phyloP scores from a whole-genome alignment of 2,329 filamentous ascomycete species.

The Calonectria ilicicola region DNA sequence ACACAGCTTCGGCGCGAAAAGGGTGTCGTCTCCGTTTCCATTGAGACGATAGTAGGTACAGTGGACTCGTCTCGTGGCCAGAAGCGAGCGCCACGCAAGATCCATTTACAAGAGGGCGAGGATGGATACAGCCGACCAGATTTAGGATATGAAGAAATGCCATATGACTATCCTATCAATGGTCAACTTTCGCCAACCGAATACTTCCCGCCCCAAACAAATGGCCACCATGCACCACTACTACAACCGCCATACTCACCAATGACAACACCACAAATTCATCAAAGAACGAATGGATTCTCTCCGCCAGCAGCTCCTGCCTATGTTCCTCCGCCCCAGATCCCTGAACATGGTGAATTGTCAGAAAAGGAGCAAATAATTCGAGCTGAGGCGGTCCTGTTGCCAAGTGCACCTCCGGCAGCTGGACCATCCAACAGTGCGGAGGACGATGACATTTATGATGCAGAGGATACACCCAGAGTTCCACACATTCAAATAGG shows the following conservation, averaged over 20 bases:
- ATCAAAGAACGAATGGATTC: slow-evolving; percentile 30
- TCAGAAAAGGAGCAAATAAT: slow-evolving; percentile 87
- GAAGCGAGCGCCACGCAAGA: slow-evolving; percentile 42
- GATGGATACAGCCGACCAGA: slow-evolving; percentile 44
- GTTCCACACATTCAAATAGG: slow-evolving; percentile 24
- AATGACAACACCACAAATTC: slow-evolving; percentile 6
- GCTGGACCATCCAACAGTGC: slow-evolving; percentile 43
- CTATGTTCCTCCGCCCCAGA: slow-evolving; percentile 70
- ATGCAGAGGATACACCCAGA: slow-evolving; percentile 55
- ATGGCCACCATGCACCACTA: slow-evolving; percentile 49
- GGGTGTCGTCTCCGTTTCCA: slow-evolving; percentile 87
- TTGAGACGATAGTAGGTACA: slow-evolving; percentile 90
- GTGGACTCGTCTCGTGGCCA: slow-evolving; percentile 72
- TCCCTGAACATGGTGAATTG: slow-evolving; percentile 70
- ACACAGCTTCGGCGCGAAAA: slow-evolving; percentile 88
- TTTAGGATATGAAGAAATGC: slow-evolving; percentile 34
- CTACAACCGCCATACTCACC: slow-evolving; percentile 9
- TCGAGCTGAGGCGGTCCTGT: slow-evolving; percentile 79
- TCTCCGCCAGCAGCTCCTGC: slow-evolving; percentile 51
- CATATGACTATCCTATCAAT: slow-evolving; percentile 32
- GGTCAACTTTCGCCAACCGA: slow-evolving; percentile 35
- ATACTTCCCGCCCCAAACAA: slow-evolving; percentile 49
- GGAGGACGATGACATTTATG: slow-evolving; percentile 65
- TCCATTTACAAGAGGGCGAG: slow-evolving; percentile 46
- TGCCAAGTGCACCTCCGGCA: slow-evolving; percentile 79